Evolutionary conservation across 257 asterid genomes (phyloP).

Genomic region (Forsythia suspensa): DNA sequence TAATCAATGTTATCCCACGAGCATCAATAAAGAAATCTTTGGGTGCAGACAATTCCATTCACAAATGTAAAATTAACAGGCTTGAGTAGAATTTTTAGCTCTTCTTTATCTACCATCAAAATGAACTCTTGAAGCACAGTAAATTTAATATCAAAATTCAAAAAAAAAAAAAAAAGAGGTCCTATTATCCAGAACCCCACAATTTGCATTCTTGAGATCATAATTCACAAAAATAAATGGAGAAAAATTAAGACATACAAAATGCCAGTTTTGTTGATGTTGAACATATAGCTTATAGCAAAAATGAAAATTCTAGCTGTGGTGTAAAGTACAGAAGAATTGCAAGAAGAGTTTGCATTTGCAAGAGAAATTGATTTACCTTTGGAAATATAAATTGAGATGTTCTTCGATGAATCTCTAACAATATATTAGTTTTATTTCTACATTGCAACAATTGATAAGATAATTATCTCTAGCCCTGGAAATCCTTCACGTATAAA

Average conservation of each 20-base stretch:
- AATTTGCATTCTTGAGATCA: slow-evolving; percentile 33
- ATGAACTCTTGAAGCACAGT: slow-evolving; percentile 30
- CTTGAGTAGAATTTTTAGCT: too few species aligned
- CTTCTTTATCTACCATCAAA: background rate
- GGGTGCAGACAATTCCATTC: slow-evolving; percentile 38
- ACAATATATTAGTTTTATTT: too few species aligned
- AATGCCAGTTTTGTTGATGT: slow-evolving; percentile 38
- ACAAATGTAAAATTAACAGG: slow-evolving; percentile 25
- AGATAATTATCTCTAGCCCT: too few species aligned
- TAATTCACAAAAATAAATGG: slow-evolving; percentile 3
- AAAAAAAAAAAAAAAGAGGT: slow-evolving; percentile 21
- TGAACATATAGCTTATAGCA: slow-evolving; percentile 22
- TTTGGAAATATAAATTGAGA: too few species aligned
- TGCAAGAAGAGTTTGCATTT: too few species aligned
- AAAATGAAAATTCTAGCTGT: slow-evolving; percentile 34
- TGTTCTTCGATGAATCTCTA: too few species aligned
- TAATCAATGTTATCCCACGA: too few species aligned
- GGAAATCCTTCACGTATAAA: too few species aligned
- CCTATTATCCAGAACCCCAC: slow-evolving; percentile 40
- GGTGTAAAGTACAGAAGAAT: slow-evolving; percentile 8
- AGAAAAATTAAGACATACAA: slow-evolving; percentile 33
- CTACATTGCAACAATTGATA: too few species aligned
- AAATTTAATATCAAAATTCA: slow-evolving; percentile 25
- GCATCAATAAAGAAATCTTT: slow-evolving; percentile 5
- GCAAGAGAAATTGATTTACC: too few species aligned